Evolutionary conservation across 805 yeast genomes (phyloP).

Genomic region (Yamadazyma sp.): DNA sequence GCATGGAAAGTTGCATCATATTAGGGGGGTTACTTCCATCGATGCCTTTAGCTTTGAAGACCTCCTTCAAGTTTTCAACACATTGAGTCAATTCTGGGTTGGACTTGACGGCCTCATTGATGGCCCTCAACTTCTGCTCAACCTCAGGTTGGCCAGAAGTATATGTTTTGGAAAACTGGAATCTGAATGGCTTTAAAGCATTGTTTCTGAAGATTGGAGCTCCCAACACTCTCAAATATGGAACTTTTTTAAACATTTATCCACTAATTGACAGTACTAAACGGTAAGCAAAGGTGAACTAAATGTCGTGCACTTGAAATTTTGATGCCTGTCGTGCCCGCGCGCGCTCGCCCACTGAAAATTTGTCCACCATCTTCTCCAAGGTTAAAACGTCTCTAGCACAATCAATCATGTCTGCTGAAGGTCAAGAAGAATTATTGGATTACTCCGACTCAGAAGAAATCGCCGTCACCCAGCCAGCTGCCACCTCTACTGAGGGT

Average conservation of each 20-base stretch:
- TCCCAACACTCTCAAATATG: background rate
- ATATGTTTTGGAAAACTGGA: background rate
- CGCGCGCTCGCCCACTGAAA: constrained; percentile 9
- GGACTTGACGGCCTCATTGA: constrained; percentile 10
- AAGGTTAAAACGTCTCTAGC: no score
- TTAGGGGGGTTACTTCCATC: constrained; percentile 31
- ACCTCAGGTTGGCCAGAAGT: constrained; percentile 2
- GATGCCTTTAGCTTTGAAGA: constrained; percentile 33
- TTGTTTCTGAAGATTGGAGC: background rate
- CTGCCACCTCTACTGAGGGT: constrained; percentile 45
- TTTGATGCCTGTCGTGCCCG: constrained; percentile 2
- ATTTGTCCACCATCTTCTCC: constrained; percentile 10
- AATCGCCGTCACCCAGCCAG: constrained; percentile 65
- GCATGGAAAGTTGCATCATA: constrained; percentile 35
- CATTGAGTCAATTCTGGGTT: constrained; percentile 32
- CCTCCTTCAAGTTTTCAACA: constrained; percentile 30
- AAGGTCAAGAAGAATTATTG: constrained; percentile 98
- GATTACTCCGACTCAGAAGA: constrained; percentile 99
- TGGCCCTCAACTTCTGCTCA: constrained; percentile 9
- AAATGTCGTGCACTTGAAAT: constrained; percentile 2
- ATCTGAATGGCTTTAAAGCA: background rate
- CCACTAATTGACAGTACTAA: no score
- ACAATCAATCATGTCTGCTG: constrained; percentile 68
- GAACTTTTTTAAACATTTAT: background rate
- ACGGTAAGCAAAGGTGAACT: background rate